A percentile compares a stretch with the other conserved stretches of the same genome.
These are phyloP conservation scores for Haematococcus lacustris DNA, from an alignment of 139 green algal genomes.

Conservation along the genomic window DNA sequence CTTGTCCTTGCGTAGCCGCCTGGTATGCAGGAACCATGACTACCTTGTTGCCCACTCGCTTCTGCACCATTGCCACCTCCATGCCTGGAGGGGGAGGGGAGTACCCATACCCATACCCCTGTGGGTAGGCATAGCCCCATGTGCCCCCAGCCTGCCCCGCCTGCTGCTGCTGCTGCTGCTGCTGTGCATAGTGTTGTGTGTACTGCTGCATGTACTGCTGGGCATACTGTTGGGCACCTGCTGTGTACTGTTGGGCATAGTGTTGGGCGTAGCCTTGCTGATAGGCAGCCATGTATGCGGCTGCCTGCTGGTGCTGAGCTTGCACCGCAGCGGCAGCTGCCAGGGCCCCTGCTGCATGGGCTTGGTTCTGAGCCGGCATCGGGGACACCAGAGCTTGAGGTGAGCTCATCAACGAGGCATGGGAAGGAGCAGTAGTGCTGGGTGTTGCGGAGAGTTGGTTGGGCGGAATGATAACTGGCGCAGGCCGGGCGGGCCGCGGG, in stretches of 20 bases:
- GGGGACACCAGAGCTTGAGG: too few species aligned
- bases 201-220: too few species aligned
- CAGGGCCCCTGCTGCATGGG: too few species aligned
- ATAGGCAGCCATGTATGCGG: neutral
- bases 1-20: too few species aligned
- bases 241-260: neutral
- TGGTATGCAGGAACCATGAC: neutral
- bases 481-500: neutral
- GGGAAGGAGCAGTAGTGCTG: too few species aligned
- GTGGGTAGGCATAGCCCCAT: neutral
- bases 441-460: too few species aligned
- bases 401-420: too few species aligned
- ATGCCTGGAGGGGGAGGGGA: neutral
- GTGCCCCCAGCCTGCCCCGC: neutral
- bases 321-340: neutral
- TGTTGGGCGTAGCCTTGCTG: neutral
- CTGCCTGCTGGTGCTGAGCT: neutral
- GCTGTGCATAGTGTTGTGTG: neutral
- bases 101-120: neutral
- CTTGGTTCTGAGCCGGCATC: too few species aligned
- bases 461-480: too few species aligned
- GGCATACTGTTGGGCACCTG: too few species aligned
- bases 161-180: neutral
- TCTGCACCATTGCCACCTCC: constrained; percentile 3
- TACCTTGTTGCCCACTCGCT: neutral